phyloP scores from a whole-genome alignment of 257 asterid species.

The Vinca minor region DNA sequence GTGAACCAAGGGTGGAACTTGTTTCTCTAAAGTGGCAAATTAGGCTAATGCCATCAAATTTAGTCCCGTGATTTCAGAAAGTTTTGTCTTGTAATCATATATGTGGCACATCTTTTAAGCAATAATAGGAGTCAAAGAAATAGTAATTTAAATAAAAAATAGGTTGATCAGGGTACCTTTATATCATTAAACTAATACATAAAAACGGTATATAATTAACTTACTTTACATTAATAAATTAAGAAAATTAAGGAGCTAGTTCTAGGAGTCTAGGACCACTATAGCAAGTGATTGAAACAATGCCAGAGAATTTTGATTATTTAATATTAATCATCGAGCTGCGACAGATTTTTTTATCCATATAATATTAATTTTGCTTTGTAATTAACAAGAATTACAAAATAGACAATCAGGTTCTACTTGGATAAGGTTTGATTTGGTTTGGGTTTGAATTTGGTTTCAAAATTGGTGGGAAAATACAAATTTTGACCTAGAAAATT shows the following conservation, averaged over 20 bases:
- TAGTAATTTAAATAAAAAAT: slow-evolving; percentile 7
- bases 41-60: slow-evolving; percentile 26
- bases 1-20: background rate
- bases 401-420: too few species aligned
- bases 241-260: background rate
- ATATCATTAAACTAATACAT: background rate
- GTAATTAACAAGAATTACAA: too few species aligned
- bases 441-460: too few species aligned
- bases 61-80: slow-evolving; percentile 38
- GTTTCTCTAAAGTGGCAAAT: slow-evolving; percentile 11
- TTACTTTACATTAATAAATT: background rate
- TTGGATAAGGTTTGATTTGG: too few species aligned
- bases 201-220: background rate
- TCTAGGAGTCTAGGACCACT: background rate
- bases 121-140: background rate
- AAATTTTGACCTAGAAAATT: too few species aligned
- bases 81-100: slow-evolving; percentile 36
- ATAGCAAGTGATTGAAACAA: background rate
- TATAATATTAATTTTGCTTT: too few species aligned
- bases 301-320: background rate
- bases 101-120: slow-evolving; percentile 31
- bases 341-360: background rate
- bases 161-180: background rate
- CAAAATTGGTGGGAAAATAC: too few species aligned
- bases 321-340: background rate